Base-by-base conservation (phyloP, 805 yeast species). In the Ogataea pilisensis region DNA sequence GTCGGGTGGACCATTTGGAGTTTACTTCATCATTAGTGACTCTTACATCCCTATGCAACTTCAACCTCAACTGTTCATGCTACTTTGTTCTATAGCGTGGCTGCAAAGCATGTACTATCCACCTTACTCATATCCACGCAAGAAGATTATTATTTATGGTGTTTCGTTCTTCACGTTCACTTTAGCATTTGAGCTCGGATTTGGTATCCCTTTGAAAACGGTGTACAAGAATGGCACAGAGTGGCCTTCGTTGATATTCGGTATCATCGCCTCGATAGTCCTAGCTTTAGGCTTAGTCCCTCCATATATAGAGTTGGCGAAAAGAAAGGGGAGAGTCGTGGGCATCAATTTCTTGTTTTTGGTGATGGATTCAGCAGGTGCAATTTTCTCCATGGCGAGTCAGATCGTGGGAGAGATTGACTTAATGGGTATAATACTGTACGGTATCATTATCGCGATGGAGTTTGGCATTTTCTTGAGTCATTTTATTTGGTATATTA, bases 271-370 rank as follows among this genome's bases (percentile, higher is more conserved):
- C 0, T 78, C 93, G 1, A 68, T 90, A 0, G 58, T 86, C 16
- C 65, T 91, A 8, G 93, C 85, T 0, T 57, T 74, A 2, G 98
- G 98, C 0, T 69, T 91, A 27, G 48, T 91, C 0, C 97, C 97
- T 0, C 96, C 97, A 4, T 91, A 90, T 58, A 80, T 78, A 51
- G 97, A 91, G 59, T 65, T 91, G 20, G 74, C 79, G 25, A 85
- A 87, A 55, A 71, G 96, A 48, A 61, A 76, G 38, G 97, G 97
- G 2, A 66, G 84, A 27, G 97, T 91, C 3, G 79, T 89, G 3
- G 98, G 98, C 0, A 83, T 91, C 54, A 89, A 89, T 58, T 89
- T 91, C 55, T 50, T 84, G 3, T 91, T 91, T 48, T 68, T 91
- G 43, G 54, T 71, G 5, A 64, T 90, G 65, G 97, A 91, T 59